Conservation (phyloP, 371 early-diverging fungal genomes). For the Basidiobolus meristosporus region DNA sequence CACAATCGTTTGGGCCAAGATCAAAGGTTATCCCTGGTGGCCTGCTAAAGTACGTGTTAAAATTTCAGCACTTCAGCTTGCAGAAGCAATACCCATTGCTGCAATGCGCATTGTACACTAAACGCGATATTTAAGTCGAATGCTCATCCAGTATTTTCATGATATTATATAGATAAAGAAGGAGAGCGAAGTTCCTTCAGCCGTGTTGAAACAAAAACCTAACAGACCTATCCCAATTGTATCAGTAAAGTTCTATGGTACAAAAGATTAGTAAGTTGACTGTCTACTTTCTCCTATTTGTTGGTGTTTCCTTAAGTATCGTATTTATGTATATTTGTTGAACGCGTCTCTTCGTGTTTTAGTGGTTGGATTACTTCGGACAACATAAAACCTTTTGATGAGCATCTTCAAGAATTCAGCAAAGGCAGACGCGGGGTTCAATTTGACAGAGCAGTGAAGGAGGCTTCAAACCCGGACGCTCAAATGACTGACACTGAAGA, state of each 20-base stretch:
- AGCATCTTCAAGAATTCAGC: constrained; percentile 1
- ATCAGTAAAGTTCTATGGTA: constrained; percentile 47
- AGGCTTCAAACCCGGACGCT: constrained; percentile 3
- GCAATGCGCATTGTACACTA: no score
- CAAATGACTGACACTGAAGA: neutral
- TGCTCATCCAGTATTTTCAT: neutral
- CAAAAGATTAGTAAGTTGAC: constrained; percentile 54
- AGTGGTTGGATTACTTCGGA: constrained; percentile 5
- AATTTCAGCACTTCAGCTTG: no score
- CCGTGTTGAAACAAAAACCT: constrained; percentile 27
- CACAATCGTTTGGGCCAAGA: constrained; percentile 42
- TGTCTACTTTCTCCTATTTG: no score
- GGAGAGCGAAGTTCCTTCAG: constrained; percentile 23
- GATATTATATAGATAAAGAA: constrained; percentile 24
- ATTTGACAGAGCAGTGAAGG: constrained; percentile 4
- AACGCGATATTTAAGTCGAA: neutral
- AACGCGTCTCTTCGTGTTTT: no score
- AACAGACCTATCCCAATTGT: constrained; percentile 25
- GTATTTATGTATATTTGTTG: no score
- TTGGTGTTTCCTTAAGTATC: no score
- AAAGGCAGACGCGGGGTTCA: constrained; percentile 2
- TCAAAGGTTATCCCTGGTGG: constrained; percentile 67
- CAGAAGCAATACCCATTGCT: no score
- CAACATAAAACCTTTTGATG: constrained; percentile 3
- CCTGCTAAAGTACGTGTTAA: constrained; percentile 49